Conservation (phyloP, 176 grass and related monocot genomes). For the Olyra latifolia region DNA sequence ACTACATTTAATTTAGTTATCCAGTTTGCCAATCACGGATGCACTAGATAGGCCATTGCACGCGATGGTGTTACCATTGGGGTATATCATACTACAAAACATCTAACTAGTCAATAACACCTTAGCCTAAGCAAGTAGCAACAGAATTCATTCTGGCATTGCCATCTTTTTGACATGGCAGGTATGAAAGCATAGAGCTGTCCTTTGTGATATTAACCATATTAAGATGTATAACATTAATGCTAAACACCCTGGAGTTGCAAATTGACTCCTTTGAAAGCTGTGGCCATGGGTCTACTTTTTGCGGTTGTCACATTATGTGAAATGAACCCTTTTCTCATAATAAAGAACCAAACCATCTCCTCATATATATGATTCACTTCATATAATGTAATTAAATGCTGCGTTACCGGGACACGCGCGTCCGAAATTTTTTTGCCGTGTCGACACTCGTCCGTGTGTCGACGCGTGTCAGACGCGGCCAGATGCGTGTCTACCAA, state of each 20-base stretch:
- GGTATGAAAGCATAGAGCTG: neutral
- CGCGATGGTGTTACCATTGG: neutral
- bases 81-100: neutral
- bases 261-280: neutral
- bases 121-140: neutral
- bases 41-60: neutral
- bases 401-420: too few species aligned
- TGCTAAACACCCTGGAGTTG: neutral
- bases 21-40: neutral
- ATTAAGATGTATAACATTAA: neutral
- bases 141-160: neutral
- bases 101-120: neutral
- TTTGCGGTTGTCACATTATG: neutral
- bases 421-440: too few species aligned
- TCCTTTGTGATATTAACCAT: neutral
- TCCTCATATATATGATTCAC: constrained; percentile 10
- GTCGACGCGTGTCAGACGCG: too few species aligned
- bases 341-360: neutral
- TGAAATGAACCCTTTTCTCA: neutral
- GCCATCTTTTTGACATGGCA: neutral
- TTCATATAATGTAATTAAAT: constrained; percentile 9
- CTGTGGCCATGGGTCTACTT: neutral
- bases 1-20: neutral
- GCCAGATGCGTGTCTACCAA: too few species aligned
- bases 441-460: too few species aligned